These are phyloP conservation scores for Cyphellophora europaea DNA, from an alignment of 2,329 filamentous ascomycete species.

Conservation along the genomic window DNA sequence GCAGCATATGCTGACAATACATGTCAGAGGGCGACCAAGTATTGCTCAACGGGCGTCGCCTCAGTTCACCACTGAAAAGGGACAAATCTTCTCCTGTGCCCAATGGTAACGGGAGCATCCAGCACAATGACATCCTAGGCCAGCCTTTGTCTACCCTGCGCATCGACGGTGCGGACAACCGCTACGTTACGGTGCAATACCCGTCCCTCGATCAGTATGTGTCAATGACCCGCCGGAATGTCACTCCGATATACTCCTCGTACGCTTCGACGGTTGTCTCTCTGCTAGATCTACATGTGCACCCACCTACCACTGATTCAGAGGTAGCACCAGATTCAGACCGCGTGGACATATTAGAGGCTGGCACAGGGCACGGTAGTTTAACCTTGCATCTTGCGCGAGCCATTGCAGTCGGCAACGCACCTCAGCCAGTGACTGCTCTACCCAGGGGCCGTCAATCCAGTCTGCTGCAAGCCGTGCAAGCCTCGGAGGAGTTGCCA, in stretches of 20 bases:
- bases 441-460: too few species aligned
- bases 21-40: slow-evolving; percentile 34
- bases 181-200: slow-evolving; percentile 9
- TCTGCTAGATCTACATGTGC: slow-evolving; percentile 62
- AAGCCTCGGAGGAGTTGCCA: too few species aligned
- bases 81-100: slow-evolving; percentile 27
- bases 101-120: slow-evolving; percentile 21
- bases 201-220: slow-evolving; percentile 69
- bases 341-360: slow-evolving; percentile 69
- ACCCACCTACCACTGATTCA: slow-evolving; percentile 23
- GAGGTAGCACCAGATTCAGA: slow-evolving; percentile 11
- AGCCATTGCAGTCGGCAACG: slow-evolving; percentile 66
- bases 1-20: too few species aligned
- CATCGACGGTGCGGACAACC: slow-evolving; percentile 8
- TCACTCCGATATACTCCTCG: slow-evolving; percentile 56
- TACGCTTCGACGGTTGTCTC: slow-evolving; percentile 61
- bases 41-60: slow-evolving; percentile 28
- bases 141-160: slow-evolving; percentile 25
- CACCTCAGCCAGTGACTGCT: slow-evolving; percentile 29
- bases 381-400: slow-evolving; percentile 67
- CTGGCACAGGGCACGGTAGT: slow-evolving; percentile 75
- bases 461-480: too few species aligned
- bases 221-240: slow-evolving; percentile 54
- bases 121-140: slow-evolving; percentile 54
- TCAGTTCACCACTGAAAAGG: slow-evolving; percentile 32